Conservation (phyloP, 345 rosid genomes). For the Eucalyptus erythrocorys region DNA sequence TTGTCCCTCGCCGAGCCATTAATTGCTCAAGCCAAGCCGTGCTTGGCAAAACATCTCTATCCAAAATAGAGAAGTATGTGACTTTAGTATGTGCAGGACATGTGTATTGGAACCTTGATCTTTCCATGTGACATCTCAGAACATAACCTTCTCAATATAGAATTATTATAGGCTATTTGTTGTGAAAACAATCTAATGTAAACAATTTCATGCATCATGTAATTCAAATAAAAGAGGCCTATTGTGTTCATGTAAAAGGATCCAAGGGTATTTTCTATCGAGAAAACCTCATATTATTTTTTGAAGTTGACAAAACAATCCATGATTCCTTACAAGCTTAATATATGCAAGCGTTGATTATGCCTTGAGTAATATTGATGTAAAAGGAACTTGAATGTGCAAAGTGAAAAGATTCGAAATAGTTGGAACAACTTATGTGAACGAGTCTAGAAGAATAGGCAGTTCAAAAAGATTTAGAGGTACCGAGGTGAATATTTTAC, state of each 20-base stretch:
- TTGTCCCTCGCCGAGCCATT: too few relatives aligned
- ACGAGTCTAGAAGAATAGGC: background rate
- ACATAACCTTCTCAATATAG: background rate
- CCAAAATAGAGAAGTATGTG: too few relatives aligned
- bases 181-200: background rate
- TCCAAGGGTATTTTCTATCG: background rate
- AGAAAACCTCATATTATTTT: background rate
- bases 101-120: too few relatives aligned
- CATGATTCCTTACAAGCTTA: background rate
- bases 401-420: too few relatives aligned
- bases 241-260: background rate
- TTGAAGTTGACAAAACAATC: background rate
- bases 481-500: background rate
- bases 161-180: background rate
- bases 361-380: background rate
- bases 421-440: too few relatives aligned
- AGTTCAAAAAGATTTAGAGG: background rate
- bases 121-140: background rate
- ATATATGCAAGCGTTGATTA: background rate
- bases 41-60: too few relatives aligned
- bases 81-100: too few relatives aligned
- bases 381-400: background rate
- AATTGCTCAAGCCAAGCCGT: too few relatives aligned
- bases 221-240: background rate
- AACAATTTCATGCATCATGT: background rate